phyloP scores from a whole-genome alignment of 2,329 filamentous ascomycete genomes.

The Neophaeococcomyces aloes region DNA sequence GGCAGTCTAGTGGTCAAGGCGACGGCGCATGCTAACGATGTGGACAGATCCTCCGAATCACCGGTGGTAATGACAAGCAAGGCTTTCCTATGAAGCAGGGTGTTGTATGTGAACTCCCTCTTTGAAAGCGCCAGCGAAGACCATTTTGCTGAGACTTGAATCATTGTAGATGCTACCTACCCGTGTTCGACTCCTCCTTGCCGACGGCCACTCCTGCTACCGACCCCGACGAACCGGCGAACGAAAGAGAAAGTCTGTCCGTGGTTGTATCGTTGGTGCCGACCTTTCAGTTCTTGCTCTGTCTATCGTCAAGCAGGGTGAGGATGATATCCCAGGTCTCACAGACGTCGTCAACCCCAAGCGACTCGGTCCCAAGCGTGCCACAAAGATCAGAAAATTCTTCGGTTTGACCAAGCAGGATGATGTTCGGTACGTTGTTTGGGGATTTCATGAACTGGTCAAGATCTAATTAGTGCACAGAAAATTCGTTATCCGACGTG shows the following conservation, averaged over 20 bases:
- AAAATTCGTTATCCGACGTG: conserved; percentile 99
- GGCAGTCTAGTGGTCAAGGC: conserved; percentile 43
- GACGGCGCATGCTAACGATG: conserved; percentile 11
- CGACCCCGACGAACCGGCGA: conserved; percentile 93
- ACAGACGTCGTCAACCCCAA: conserved; percentile 98
- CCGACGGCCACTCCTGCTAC: conserved; percentile 98
- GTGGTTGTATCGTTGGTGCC: conserved; percentile 95
- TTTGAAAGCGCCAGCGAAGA: conserved; percentile 22
- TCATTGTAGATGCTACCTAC: conserved; percentile 67
- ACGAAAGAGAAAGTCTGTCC: conserved; percentile 98
- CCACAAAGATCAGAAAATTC: conserved; percentile 99
- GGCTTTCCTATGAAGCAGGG: conserved; percentile 99
- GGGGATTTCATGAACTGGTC: conserved; percentile 5
- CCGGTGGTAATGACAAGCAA: conserved; percentile 99
- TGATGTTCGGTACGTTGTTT: conserved; percentile 72
- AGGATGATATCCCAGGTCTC: conserved; percentile 83
- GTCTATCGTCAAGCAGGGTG: conserved; percentile 95
- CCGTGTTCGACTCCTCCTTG: conserved; percentile 93
- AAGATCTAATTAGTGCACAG: conserved; percentile 55
- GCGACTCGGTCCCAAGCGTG: conserved; percentile 98
- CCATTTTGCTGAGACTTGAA: conserved; percentile 21
- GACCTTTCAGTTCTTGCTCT: conserved; percentile 93
- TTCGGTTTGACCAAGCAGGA: conserved; percentile 99
- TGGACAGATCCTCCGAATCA: conserved; percentile 49
- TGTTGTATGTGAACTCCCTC: conserved; percentile 45